Evolutionary conservation across 2,329 filamentous ascomycete genomes (phyloP).

Genomic region (Claviceps humidiphila): DNA sequence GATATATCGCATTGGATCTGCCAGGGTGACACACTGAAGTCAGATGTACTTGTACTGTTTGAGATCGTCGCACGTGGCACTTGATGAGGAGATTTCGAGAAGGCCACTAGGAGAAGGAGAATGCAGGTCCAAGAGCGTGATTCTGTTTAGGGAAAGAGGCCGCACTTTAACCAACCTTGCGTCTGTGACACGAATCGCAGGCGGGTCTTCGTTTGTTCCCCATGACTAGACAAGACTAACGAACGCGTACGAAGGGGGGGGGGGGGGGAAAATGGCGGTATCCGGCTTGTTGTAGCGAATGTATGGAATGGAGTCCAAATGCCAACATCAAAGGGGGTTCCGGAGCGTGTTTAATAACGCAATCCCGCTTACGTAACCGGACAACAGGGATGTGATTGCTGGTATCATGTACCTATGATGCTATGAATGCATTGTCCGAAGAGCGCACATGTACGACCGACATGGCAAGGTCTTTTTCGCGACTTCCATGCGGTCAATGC

Average conservation of each 20-base stretch:
- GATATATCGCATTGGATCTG: slow-evolving; percentile 37
- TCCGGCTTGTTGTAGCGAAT: background rate
- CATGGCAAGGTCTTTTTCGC: too few relatives aligned
- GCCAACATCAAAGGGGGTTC: background rate
- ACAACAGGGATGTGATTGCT: too few relatives aligned
- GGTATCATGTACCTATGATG: too few relatives aligned
- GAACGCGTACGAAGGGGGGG: background rate
- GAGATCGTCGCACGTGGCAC: background rate
- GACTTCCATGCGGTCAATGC: too few relatives aligned
- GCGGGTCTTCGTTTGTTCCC: slow-evolving; percentile 15
- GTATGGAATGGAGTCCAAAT: background rate
- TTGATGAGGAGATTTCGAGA: background rate
- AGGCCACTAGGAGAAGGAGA: background rate
- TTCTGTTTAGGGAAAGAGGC: background rate
- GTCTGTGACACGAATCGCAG: slow-evolving; percentile 35
- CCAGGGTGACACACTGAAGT: background rate
- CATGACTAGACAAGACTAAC: slow-evolving; percentile 1
- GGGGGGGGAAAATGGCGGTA: background rate
- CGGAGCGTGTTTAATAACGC: background rate
- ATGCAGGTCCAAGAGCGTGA: background rate
- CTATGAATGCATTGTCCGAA: too few relatives aligned
- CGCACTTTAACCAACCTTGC: slow-evolving; percentile 26
- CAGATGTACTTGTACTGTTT: background rate
- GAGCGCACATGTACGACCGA: too few relatives aligned
- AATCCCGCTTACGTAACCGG: slow-evolving; percentile 1